phyloP scores from a whole-genome alignment of 768 basidiomycete genomes.

The Leucosporidium scottii region DNA sequence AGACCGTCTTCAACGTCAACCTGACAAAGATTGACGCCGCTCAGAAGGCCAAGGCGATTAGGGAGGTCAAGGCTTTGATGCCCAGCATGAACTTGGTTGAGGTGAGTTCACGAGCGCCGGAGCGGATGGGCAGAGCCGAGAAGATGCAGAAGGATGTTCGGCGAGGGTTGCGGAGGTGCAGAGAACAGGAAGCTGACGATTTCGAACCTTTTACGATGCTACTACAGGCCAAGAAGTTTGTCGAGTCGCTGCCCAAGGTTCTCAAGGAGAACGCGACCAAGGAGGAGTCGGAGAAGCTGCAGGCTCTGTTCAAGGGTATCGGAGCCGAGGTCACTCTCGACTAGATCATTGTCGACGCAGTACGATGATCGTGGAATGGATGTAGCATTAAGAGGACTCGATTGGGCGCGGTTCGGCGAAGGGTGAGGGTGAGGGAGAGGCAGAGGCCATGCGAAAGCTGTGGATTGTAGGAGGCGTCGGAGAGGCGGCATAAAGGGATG shows the following conservation, averaged over 20 bases:
- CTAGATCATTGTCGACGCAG: not conserved
- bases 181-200: not conserved
- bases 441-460: no score
- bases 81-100: conserved; percentile 96
- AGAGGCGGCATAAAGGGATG: no score
- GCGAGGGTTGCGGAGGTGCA: not conserved
- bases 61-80: conserved; percentile 91
- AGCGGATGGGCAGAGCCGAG: not conserved
- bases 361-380: no score
- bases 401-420: no score
- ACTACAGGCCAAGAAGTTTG: conserved; percentile 92
- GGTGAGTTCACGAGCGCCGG: no score
- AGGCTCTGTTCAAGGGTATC: conserved; percentile 78
- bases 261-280: conserved; percentile 92
- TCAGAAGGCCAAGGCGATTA: conserved; percentile 92
- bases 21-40: conserved; percentile 87
- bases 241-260: conserved; percentile 84
- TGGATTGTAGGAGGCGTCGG: no score
- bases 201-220: not conserved
- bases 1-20: conserved; percentile 92
- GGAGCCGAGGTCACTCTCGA: conserved; percentile 62
- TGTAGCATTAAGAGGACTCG: no score
- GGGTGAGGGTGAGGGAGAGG: no score
- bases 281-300: conserved; percentile 95
- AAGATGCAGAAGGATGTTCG: not conserved